These are phyloP conservation scores for Raphanus raphanistrum DNA, from an alignment of 345 rosid species.

Conservation along the genomic window DNA sequence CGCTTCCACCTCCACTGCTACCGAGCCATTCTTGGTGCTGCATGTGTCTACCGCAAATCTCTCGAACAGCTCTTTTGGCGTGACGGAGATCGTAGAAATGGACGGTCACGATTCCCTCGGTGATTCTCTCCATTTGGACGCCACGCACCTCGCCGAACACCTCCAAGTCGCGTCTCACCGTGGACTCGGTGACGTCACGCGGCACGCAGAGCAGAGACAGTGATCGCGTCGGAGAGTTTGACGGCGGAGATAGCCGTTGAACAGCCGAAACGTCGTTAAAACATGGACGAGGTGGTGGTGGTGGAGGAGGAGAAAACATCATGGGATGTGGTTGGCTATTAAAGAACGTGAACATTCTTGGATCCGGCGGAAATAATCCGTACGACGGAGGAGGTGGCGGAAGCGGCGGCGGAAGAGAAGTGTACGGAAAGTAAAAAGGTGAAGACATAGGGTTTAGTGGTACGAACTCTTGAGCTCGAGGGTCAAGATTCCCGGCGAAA, in stretches of 20 bases:
- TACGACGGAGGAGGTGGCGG: slow-evolving; percentile 27
- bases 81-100: slow-evolving; percentile 88
- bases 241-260: slow-evolving; percentile 42
- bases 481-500: slow-evolving; percentile 33
- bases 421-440: slow-evolving; percentile 38
- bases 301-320: slow-evolving; percentile 36
- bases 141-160: slow-evolving; percentile 83
- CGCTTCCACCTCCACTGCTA: not conserved
- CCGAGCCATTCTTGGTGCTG: slow-evolving; percentile 27
- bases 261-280: slow-evolving; percentile 18
- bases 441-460: slow-evolving; percentile 49
- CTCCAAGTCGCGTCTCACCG: slow-evolving; percentile 76
- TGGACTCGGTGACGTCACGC: slow-evolving; percentile 56
- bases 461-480: slow-evolving; percentile 64
- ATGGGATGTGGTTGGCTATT: slow-evolving; percentile 30
- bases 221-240: slow-evolving; percentile 64
- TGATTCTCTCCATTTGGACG: slow-evolving; percentile 80
- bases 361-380: slow-evolving; percentile 20
- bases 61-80: slow-evolving; percentile 70
- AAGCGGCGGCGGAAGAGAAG: slow-evolving; percentile 21
- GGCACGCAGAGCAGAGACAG: slow-evolving; percentile 57
- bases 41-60: slow-evolving; percentile 44
- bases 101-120: slow-evolving; percentile 78
- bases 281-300: slow-evolving; percentile 34
- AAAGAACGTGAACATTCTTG: slow-evolving; percentile 32